Evolutionary conservation across 345 rosid species (phyloP).

Genomic region (Aethionema arabicum): DNA sequence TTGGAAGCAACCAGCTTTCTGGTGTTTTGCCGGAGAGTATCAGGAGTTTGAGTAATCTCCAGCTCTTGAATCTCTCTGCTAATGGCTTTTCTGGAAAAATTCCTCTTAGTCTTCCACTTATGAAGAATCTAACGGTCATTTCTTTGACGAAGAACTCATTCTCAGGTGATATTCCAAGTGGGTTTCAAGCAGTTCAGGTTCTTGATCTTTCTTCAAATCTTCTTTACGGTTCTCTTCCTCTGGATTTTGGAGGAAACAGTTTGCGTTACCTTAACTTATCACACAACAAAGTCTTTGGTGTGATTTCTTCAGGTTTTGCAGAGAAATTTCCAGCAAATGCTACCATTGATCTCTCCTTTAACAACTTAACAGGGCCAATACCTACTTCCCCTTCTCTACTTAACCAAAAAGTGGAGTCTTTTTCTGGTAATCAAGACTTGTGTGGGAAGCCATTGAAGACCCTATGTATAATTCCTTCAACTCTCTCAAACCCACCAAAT

Average conservation of each 20-base stretch:
- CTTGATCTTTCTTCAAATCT: conserved; percentile 85
- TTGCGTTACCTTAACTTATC: conserved; percentile 68
- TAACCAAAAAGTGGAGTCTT: conserved; percentile 56
- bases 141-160: conserved; percentile 65
- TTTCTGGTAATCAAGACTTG: conserved; percentile 59
- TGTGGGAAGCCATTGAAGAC: conserved; percentile 85
- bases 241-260: conserved; percentile 52
- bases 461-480: conserved; percentile 76
- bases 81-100: conserved; percentile 69
- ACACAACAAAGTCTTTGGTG: conserved; percentile 65
- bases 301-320: conserved; percentile 58
- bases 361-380: conserved; percentile 79
- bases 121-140: conserved; percentile 59
- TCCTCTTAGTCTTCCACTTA: conserved; percentile 47
- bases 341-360: conserved; percentile 75
- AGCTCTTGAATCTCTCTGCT: conserved; percentile 67
- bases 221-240: conserved; percentile 64
- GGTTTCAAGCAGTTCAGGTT: conserved; percentile 51
- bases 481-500: conserved; percentile 71
- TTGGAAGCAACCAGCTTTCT: conserved; percentile 56
- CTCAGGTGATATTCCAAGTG: conserved; percentile 56
- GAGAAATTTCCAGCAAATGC: conserved; percentile 52
- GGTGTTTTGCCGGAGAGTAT: conserved; percentile 59
- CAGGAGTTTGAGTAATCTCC: conserved; percentile 44
- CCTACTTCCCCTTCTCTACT: conserved; percentile 56